Evolutionary conservation across 1,139 yeast genomes (phyloP).

Genomic region (Lipomyces yarrowii): DNA sequence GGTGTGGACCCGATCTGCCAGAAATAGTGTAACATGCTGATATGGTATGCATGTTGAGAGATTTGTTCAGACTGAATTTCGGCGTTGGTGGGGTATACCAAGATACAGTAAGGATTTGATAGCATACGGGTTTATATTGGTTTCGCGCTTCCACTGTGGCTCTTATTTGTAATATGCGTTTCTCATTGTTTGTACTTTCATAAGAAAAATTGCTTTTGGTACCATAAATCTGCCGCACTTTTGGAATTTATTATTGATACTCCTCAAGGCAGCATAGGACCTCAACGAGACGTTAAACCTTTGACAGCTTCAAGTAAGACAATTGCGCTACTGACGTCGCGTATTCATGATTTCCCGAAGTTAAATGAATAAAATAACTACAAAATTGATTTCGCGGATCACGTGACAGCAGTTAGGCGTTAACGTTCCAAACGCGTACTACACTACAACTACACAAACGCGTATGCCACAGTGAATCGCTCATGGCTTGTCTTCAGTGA

Average conservation of each 20-base stretch:
- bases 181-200: background rate
- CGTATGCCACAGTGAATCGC: too few species aligned
- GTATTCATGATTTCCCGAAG: too few species aligned
- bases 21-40: slow-evolving; percentile 5
- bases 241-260: background rate
- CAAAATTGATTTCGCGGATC: too few species aligned
- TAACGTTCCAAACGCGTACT: too few species aligned
- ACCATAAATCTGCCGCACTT: background rate
- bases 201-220: background rate
- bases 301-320: background rate
- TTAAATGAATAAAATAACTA: too few species aligned
- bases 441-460: too few species aligned
- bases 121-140: background rate
- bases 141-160: background rate
- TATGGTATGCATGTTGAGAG: background rate
- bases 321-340: background rate
- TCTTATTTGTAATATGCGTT: background rate
- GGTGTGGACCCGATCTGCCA: slow-evolving; percentile 63
- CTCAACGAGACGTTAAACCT: too few species aligned
- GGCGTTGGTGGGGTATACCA: background rate
- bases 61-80: background rate
- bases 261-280: too few species aligned
- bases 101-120: background rate
- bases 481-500: background rate
- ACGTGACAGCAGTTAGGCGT: too few species aligned